Evolutionary conservation across 495 filamentous ascomycete species (phyloP), one percentile per base, ranked within the genome.

Genomic region (Penicillium mononematosum): DNA sequence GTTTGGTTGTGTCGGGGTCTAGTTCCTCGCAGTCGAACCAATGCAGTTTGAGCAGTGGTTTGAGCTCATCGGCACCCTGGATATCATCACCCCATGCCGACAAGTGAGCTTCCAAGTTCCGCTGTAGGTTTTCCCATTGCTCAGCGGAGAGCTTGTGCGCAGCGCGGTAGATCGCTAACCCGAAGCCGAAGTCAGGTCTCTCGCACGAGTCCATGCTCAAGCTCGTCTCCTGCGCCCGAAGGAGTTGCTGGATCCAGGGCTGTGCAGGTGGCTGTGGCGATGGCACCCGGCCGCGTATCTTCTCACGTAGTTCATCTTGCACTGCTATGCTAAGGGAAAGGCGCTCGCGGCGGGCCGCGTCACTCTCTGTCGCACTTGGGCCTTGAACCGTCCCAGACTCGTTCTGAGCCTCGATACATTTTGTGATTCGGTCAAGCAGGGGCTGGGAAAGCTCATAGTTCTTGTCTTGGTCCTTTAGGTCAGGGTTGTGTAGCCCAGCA

Each of bases 11-110:
- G 8, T 50, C 46, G 17, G 36, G 58, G 20, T 53, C 45, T 24
- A 57, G 48, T n/a, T 59, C 61, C 6, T 50, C 59, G 12, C 62
- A 45, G 55, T 62, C 59, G 22, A 65, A 55, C 65, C 65, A 68
- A 42, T 65, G 49, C 48, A 68, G 27, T n/a, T 36, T 57, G 17
- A 58, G 52, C 17, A 53, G 51, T 45, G 42, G 32, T 19, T 54
- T 59, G 10, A 62, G 24, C 16, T 45, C 24, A 29, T 60, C 62
- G 0, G 56, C 58, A 6, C 55, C 43, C 17, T 54, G 29, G 19
- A 60, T 20, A 11, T 51, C 65, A 5, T 62, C 58, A 34, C 47
- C 46, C 17, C 65, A 55, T 46, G 55, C 43, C 19, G 58, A 36
- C 5, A 65, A 43, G 8, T 49, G 50, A n/a, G 50, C 36, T 32